phyloP scores from a whole-genome alignment of 2,329 filamentous ascomycete genomes.

The Fusarium anguioides region DNA sequence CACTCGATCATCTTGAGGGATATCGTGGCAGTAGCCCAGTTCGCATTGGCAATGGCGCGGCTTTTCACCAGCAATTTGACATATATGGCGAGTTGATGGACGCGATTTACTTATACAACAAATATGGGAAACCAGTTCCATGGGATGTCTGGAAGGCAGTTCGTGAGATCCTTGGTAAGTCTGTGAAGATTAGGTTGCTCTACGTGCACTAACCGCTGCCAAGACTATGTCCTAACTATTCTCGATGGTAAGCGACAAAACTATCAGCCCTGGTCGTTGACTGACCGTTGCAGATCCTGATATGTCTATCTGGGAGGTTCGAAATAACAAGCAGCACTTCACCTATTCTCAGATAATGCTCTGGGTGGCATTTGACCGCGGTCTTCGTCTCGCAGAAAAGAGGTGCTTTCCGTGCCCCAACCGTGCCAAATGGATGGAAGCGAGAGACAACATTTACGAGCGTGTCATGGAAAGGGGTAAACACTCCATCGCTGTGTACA shows the following conservation, averaged over 20 bases:
- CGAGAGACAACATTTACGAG: slow-evolving; percentile 76
- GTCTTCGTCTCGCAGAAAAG: slow-evolving; percentile 78
- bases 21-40: slow-evolving; percentile 78
- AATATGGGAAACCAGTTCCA: slow-evolving; percentile 79
- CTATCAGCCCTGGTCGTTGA: accelerated
- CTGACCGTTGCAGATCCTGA: slow-evolving; percentile 64
- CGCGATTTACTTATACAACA: slow-evolving; percentile 81
- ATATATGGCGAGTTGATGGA: slow-evolving; percentile 85
- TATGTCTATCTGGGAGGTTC: slow-evolving; percentile 87
- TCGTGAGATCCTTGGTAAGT: slow-evolving; percentile 69
- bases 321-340: slow-evolving; percentile 80
- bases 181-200: accelerated
- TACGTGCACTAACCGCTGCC: not conserved
- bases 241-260: slow-evolving; percentile 59
- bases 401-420: slow-evolving; percentile 80
- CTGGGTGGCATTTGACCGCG: slow-evolving; percentile 84
- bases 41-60: slow-evolving; percentile 80
- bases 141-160: slow-evolving; percentile 82
- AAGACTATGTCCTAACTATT: slow-evolving; percentile 76
- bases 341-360: slow-evolving; percentile 86
- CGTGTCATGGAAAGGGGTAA: slow-evolving; percentile 78
- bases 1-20: slow-evolving; percentile 76
- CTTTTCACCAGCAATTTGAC: slow-evolving; percentile 80
- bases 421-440: slow-evolving; percentile 71
- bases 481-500: not conserved